Evolutionary conservation across 2,329 filamentous ascomycete genomes (phyloP), one percentile per base, ranked within the genome.

Genomic region (Ceratocystis eucalypticola): DNA sequence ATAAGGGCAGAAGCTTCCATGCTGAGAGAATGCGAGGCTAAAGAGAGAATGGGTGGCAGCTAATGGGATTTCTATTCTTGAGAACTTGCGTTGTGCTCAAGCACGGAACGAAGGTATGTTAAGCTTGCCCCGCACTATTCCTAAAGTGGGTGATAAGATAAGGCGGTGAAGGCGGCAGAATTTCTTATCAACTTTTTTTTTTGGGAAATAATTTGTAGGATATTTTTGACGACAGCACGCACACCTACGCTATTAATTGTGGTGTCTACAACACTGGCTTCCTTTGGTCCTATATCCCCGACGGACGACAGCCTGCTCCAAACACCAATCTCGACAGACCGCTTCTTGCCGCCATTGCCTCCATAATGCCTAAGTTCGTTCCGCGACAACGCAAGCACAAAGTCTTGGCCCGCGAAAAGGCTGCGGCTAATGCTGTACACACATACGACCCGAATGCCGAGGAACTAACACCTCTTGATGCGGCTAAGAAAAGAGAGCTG

Each of bases 381-480:
- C 83, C 85, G 46, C 79, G 85, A 30, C 83, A 86, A 76, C 79
- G 85, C 68, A 88, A 88, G 76, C 85, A 87, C 74, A 87, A 84
- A 72, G 85, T 84, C 46, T 78, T 88, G 22, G 88, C 87, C 37
- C 84, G 87, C 50, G 78, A 84, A 71, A 82, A 82, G 72, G 77
- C 78, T 62, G 73, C 76, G 61, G 75, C 80, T 68, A 76, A 77
- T 69, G 74, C 72, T 37, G 74, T 71, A 25, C 75, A 77, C 70
- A 65, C 37, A 8, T 55, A 57, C 37, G 72, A 74, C 46, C 74
- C 74, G 66, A 73, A 72, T 41, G 76, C 76, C 68, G 74, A 77
- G 61, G 73, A 76, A 67, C 71, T 76, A 53, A 70, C 74, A 69
- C 80, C 80, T 3, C 75, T 76, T 62, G 74, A 76, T 33, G 61